Evolutionary conservation across 768 basidiomycete species (phyloP).

Genomic region (Amanita phalloides): DNA sequence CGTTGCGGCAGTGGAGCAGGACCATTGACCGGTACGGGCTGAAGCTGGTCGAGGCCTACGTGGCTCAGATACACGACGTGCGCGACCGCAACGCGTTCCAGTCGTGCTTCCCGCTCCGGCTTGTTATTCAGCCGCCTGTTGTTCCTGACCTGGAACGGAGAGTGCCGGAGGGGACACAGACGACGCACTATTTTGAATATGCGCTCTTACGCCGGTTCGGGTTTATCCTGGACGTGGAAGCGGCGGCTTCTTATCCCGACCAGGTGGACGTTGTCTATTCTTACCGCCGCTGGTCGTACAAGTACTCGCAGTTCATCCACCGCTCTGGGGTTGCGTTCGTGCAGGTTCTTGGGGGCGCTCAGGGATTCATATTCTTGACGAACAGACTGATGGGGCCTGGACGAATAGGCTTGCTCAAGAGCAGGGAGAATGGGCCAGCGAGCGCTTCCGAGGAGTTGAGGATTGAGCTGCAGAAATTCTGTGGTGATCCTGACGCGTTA

Average conservation of each 20-base stretch:
- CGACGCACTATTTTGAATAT: conserved; percentile 71
- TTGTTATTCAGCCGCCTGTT: conserved; percentile 67
- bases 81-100: conserved; percentile 83
- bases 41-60: conserved; percentile 88
- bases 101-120: conserved; percentile 73
- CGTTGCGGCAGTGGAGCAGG: conserved; percentile 70
- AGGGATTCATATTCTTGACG: conserved; percentile 83
- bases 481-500: conserved; percentile 44
- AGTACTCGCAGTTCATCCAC: conserved; percentile 88
- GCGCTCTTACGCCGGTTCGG: conserved; percentile 66
- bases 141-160: conserved; percentile 57
- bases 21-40: conserved; percentile 84
- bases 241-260: conserved; percentile 63
- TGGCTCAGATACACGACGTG: conserved; percentile 85
- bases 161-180: conserved; percentile 56
- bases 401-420: conserved; percentile 45
- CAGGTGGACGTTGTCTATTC: conserved; percentile 82
- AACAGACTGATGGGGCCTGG: conserved; percentile 76
- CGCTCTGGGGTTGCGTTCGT: conserved; percentile 84
- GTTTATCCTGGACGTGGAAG: conserved; percentile 81
- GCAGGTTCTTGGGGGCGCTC: conserved; percentile 68
- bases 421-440: conserved; percentile 44
- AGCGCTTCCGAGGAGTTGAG: conserved; percentile 55
- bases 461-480: conserved; percentile 50
- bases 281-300: conserved; percentile 70